Evolutionary conservation across 106 monocot species (phyloP), one percentile per base, ranked within the genome.

Genomic region (Allium fistulosum): DNA sequence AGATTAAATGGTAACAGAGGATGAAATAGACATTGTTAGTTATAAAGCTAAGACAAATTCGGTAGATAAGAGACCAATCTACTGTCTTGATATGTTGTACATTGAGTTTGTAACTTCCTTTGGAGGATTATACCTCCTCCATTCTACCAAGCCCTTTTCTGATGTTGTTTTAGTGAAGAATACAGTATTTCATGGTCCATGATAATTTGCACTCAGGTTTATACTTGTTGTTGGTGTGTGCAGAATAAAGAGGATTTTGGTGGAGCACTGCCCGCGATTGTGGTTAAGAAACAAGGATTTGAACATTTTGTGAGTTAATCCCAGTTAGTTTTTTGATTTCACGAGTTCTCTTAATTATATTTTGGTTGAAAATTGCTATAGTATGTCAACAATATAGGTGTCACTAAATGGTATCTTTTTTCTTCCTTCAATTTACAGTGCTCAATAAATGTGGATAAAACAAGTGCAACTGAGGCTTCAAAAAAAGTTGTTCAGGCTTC

Each of bases 231-330:
- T 65, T 65, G 9, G 52, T 63, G 37, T 60, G 51, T 81, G 65
- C 77, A 97, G 97, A 88, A 84, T 69, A 80, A 49, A 9, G 89
- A 82, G 79, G 92, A 87, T 64, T 97, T 85, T 77, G 86, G 84
- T 69, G 89, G 80, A 70, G 51, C 58, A 47, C 70, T 92, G 60
- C 58, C 75, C 51, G 79, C 51, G 66, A 81, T 97, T 71, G 11
- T 59, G 1, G 69, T 97, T 57, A 72, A 77, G 62, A 89, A 81
- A 73, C 47, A 74, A 68, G 59, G 51, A 69, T 92, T 97, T 77
- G 69, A 85, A 53, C 75, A 66, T 74, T 74, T 76, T 80, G 95
- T 91, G 65, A 95, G 86, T 83, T 66, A 10, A 10, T 48, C 52
- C 26, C 17, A 52, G 66, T 11, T 52, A 26, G 9, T 5, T 8